Percentiles rank a stretch among this genome's conserved stretches.
Evolutionary conservation across 164 flowering plant species (phyloP).

Genomic region (Dillenia suffruticosa): DNA sequence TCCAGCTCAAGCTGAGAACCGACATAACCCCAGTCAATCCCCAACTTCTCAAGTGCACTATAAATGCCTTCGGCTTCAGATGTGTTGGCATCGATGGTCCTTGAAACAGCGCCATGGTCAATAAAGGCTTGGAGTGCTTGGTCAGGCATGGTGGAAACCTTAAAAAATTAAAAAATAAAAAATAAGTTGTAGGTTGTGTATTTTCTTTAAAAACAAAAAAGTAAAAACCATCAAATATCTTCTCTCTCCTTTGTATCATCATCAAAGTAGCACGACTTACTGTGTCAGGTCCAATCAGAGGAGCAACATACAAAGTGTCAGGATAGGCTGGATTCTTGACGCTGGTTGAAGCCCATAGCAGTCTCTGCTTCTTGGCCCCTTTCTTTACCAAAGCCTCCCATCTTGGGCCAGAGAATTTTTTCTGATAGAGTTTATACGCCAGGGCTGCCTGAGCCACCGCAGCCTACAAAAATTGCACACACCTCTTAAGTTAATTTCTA

Average conservation of each 20-base stretch:
- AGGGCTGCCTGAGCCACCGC: conserved; percentile 99
- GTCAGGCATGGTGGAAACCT: conserved; percentile 99
- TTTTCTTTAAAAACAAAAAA: background rate
- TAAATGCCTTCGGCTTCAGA: conserved; percentile 93
- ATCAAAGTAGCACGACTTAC: conserved; percentile 31
- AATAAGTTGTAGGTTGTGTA: too few relatives aligned
- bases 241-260: background rate
- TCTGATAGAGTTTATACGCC: conserved; percentile 91
- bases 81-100: conserved; percentile 84
- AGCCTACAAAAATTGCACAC: conserved; percentile 47
- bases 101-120: conserved; percentile 77
- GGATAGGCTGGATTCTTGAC: conserved; percentile 97
- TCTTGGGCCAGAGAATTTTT: conserved; percentile 97
- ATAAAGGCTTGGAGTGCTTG: conserved; percentile 91
- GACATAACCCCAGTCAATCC: conserved; percentile 81
- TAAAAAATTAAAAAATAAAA: conserved; percentile 1
- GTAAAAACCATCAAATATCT: background rate
- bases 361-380: conserved; percentile 98
- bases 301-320: conserved; percentile 89
- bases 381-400: conserved; percentile 98
- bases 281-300: conserved; percentile 97
- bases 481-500: too few relatives aligned
- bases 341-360: conserved; percentile 99
- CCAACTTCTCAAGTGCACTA: conserved; percentile 87
- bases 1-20: conserved; percentile 83